phyloP scores from a whole-genome alignment of 371 early-diverging fungal genomes.

The Furculomyces boomerangus region DNA sequence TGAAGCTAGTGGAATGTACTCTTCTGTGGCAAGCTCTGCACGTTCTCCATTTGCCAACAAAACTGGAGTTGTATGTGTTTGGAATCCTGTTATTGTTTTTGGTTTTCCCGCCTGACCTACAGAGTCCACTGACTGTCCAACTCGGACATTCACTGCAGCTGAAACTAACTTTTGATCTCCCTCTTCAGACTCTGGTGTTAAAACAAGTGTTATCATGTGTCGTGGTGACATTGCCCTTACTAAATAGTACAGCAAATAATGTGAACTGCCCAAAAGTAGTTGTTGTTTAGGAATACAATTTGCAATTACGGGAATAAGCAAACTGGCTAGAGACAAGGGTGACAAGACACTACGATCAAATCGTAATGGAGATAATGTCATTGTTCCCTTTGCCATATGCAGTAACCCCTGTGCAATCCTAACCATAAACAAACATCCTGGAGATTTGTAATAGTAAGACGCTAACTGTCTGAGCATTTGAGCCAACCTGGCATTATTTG shows the following conservation, averaged over 20 bases:
- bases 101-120: slow-evolving; percentile 99
- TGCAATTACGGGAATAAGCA: slow-evolving; percentile 72
- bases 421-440: slow-evolving; percentile 79
- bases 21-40: slow-evolving; percentile 95
- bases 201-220: slow-evolving; percentile 88
- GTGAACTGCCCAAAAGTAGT: slow-evolving; percentile 64
- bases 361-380: slow-evolving; percentile 88
- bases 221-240: slow-evolving; percentile 91
- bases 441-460: slow-evolving; percentile 91
- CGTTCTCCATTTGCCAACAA: slow-evolving; percentile 89
- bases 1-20: slow-evolving; percentile 63
- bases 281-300: slow-evolving; percentile 61
- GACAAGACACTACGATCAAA: slow-evolving; percentile 80
- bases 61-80: slow-evolving; percentile 96
- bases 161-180: slow-evolving; percentile 4
- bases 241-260: slow-evolving; percentile 87
- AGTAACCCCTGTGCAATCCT: slow-evolving; percentile 95
- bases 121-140: slow-evolving; percentile 97
- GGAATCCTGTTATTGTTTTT: slow-evolving; percentile 96
- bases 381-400: slow-evolving; percentile 97
- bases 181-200: slow-evolving; percentile 20
- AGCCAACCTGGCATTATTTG: slow-evolving; percentile 96
- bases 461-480: slow-evolving; percentile 94
- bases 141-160: slow-evolving; percentile 74
- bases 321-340: slow-evolving; percentile 74